Conservation (phyloP, 768 basidiomycete species). For the Neoboletus magnificus region DNA sequence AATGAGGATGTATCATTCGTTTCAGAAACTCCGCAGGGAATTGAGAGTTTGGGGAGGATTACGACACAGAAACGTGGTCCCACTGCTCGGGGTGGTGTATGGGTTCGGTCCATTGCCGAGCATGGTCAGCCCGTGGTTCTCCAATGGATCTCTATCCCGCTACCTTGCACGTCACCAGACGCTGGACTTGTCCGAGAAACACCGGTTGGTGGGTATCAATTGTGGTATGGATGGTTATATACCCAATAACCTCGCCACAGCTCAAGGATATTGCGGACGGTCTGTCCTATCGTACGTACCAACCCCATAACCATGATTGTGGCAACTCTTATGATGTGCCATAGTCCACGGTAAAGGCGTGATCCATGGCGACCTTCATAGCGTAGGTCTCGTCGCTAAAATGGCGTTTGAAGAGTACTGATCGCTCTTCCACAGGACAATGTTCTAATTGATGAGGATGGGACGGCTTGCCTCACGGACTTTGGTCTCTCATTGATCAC, state of each 20-base stretch:
- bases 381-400: constrained; percentile 18
- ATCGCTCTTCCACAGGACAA: constrained; percentile 30
- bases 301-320: neutral
- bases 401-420: neutral
- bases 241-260: constrained; percentile 4
- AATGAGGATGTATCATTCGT: neutral
- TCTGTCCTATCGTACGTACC: constrained; percentile 20
- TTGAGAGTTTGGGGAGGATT: constrained; percentile 17
- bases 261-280: constrained; percentile 23
- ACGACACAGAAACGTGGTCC: constrained; percentile 27
- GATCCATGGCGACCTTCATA: constrained; percentile 38
- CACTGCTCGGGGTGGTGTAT: constrained; percentile 28
- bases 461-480: constrained; percentile 45
- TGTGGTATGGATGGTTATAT: neutral
- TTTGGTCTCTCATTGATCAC: constrained; percentile 39
- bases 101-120: constrained; percentile 30
- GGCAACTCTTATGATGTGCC: neutral
- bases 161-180: constrained; percentile 14
- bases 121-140: constrained; percentile 34
- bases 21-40: constrained; percentile 30
- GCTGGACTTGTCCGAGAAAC: neutral
- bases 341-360: constrained; percentile 24
- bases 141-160: constrained; percentile 22
- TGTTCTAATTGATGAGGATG: constrained; percentile 39
- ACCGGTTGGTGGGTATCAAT: constrained; percentile 11